Conservation (phyloP, 495 filamentous ascomycete species). For the Trichoderma asperelloides region DNA sequence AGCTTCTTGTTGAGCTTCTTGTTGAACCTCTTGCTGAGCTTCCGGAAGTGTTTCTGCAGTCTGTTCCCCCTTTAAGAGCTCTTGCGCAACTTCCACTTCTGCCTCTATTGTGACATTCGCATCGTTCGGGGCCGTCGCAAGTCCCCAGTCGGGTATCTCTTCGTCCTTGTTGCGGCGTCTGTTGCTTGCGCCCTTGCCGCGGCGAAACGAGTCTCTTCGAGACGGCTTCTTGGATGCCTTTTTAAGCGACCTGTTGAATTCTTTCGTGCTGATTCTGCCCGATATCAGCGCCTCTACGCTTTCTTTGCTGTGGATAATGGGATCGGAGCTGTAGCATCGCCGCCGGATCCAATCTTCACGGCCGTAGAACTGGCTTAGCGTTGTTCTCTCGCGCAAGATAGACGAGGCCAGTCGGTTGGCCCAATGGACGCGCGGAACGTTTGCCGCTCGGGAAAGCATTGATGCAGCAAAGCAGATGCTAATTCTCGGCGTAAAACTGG, state of each 20-base stretch:
- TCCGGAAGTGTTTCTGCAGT: not conserved
- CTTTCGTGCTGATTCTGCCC: not conserved
- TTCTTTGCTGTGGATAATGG: conserved; percentile 6
- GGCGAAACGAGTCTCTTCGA: not conserved
- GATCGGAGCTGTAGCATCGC: conserved; percentile 5
- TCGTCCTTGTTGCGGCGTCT: not conserved
- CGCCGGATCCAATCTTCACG: not conserved
- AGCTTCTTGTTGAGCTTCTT: not conserved
- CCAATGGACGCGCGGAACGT: not conserved
- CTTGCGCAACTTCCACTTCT: not conserved
- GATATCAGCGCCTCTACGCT: conserved; percentile 5
- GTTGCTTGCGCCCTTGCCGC: not conserved
- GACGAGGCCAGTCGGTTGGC: not conserved
- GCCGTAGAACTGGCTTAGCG: not conserved
- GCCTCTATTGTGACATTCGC: not conserved
- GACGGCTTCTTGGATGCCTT: not conserved
- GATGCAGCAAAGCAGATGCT: not conserved
- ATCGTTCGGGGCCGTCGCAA: not conserved
- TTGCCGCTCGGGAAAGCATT: conserved; percentile 6
- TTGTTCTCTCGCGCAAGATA: not conserved
- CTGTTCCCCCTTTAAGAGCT: not conserved
- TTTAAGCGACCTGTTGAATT: not conserved
- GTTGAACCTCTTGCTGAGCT: not conserved
- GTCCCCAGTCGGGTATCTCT: not conserved
- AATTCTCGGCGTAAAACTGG: not conserved